Evolutionary conservation across 441 rosid genomes (phyloP).

Genomic region (Erodium texanum): DNA sequence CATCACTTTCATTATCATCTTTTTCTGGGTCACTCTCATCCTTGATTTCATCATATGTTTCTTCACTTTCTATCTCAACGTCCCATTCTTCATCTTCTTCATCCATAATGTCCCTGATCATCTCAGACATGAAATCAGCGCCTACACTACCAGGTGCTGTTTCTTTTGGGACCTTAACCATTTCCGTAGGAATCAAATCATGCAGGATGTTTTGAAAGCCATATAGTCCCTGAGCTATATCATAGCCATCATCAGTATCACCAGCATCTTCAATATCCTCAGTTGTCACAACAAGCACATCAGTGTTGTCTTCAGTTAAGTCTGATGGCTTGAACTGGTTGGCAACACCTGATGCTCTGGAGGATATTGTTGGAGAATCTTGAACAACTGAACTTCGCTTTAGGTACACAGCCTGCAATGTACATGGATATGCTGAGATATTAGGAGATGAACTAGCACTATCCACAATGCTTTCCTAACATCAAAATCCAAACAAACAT

Average conservation of each 20-base stretch:
- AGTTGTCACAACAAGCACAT: conserved; percentile 40
- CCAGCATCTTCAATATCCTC: conserved; percentile 58
- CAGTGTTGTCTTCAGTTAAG: conserved; percentile 45
- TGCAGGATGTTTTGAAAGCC: conserved; percentile 63
- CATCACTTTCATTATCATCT: conserved; percentile 49
- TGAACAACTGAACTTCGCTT: conserved; percentile 44
- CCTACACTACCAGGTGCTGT: conserved; percentile 68
- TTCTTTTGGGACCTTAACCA: conserved; percentile 83
- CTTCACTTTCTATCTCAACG: conserved; percentile 49
- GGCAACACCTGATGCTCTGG: conserved; percentile 33
- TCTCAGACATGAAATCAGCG: conserved; percentile 76
- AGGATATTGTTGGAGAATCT: conserved; percentile 38
- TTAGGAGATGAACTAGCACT: not conserved
- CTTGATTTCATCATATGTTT: conserved; percentile 46
- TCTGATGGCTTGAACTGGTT: conserved; percentile 40
- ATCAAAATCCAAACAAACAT: not conserved
- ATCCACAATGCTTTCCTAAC: not conserved
- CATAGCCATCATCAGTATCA: conserved; percentile 39
- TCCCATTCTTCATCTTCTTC: conserved; percentile 55
- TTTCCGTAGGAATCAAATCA: conserved; percentile 84
- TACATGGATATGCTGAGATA: conserved; percentile 17
- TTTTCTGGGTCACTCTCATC: conserved; percentile 38
- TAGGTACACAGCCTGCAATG: conserved; percentile 72
- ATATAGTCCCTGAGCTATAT: conserved; percentile 33
- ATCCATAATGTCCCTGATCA: conserved; percentile 66